phyloP scores from a whole-genome alignment of 83 land plant genomes.

The Picea abies region DNA sequence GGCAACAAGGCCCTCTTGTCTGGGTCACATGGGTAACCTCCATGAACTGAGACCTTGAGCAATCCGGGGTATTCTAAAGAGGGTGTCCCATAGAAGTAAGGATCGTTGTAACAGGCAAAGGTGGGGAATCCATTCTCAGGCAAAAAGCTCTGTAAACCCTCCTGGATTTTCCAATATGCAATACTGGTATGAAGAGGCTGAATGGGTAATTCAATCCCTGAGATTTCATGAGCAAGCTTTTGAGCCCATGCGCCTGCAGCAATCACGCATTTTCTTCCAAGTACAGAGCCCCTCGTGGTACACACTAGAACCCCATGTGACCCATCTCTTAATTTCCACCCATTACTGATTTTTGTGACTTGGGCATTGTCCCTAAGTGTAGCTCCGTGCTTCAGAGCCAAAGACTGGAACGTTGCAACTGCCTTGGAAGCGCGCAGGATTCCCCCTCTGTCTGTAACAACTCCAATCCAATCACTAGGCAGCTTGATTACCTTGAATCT shows the following conservation, averaged over 20 bases:
- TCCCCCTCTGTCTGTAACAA: too few relatives aligned
- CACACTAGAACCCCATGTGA: constrained; percentile 31
- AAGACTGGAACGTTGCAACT: too few relatives aligned
- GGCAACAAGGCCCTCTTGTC: constrained; percentile 44
- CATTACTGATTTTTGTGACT: too few relatives aligned
- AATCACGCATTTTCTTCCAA: constrained; percentile 63
- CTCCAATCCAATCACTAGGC: too few relatives aligned
- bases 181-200: constrained; percentile 59
- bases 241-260: constrained; percentile 83
- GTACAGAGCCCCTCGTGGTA: constrained; percentile 35
- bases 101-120: constrained; percentile 70
- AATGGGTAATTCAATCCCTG: too few relatives aligned
- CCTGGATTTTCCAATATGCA: constrained; percentile 75
- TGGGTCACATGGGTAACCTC: constrained; percentile 72
- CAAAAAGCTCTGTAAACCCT: constrained; percentile 34
- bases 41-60: constrained; percentile 46
- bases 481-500: too few relatives aligned
- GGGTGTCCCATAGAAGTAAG: constrained; percentile 69
- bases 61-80: too few relatives aligned
- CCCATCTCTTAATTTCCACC: neutral
- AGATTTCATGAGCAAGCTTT: constrained; percentile 53
- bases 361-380: too few relatives aligned
- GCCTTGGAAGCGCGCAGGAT: too few relatives aligned
- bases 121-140: constrained; percentile 66
- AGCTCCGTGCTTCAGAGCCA: too few relatives aligned